Base-by-base conservation (phyloP, 2,329 filamentous ascomycete species). In the Sclerotinia trifoliorum region DNA sequence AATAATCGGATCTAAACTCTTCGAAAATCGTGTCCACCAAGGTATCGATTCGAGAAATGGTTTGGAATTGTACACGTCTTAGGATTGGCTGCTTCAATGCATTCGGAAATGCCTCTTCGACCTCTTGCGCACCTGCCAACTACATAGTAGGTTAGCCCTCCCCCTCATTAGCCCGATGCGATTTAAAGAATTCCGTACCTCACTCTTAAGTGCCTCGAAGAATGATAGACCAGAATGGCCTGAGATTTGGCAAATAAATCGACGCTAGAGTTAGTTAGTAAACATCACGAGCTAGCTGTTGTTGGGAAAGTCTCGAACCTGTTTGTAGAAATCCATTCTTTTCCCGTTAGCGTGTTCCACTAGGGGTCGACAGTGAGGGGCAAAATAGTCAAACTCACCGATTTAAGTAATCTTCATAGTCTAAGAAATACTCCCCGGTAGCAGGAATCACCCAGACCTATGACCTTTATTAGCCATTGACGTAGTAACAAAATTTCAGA, bases 161-260 rank as follows among this genome's bases (percentile, higher is more conserved):
- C 60, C 39, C n/a, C 48, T 58, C 13, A 65, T 42, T 56, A 21
- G 39, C 29, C 17, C 51, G n/a, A 44, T 8, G 56, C 65, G 29
- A 62, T 24, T 26, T 26, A 65, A 21, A 58, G 65, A 70, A 21
- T 32, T 54, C 69, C 89, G 72, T 85, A 96, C 93, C 87, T 97
- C 93, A 81, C 93, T 96, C 79, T 92, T 88, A 42, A 94, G 85
- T 35, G 95, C 95, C 73, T 97, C 93, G 76, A 97, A 97, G 79
- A 96, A 99, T 4, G 88, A 94, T 73, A 97, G 83, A 65, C 90
- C 90, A 42, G 93, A 96, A 78, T 96, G 94, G 66, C 95, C 95
- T 17, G 93, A 97, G 73, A 98, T 96, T 78, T 96, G 92, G 80
- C 96, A 97, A 70, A 96, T 97, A 79, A 98, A 99, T 67, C 90